Conservation (phyloP, 2,329 filamentous ascomycete genomes). For the Penicillium sp. region DNA sequence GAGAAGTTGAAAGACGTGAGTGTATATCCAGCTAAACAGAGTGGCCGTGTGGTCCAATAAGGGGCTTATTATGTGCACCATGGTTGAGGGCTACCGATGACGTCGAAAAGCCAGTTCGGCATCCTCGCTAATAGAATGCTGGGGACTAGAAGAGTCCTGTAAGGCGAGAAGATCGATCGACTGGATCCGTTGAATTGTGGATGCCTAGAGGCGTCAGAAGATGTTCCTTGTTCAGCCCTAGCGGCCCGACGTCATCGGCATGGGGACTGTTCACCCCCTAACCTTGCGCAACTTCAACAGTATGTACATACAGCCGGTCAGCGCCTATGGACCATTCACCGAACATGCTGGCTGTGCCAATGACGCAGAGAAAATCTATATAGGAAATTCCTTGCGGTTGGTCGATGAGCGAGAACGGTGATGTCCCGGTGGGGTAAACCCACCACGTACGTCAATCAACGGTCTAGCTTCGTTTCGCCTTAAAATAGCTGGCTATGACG, state of each 20-base stretch:
- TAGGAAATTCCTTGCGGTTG: too few relatives aligned
- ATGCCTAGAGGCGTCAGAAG: background rate
- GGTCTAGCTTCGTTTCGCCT: background rate
- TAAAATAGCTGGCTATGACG: slow-evolving; percentile 7
- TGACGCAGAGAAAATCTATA: too few relatives aligned
- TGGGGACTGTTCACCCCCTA: background rate
- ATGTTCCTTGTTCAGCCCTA: background rate
- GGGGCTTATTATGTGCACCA: background rate
- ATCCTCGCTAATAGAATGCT: background rate
- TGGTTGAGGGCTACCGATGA: background rate
- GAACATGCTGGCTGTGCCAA: too few relatives aligned
- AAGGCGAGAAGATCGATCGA: background rate
- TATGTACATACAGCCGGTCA: too few relatives aligned
- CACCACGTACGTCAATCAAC: background rate
- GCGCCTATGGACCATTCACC: too few relatives aligned
- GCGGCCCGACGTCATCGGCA: background rate
- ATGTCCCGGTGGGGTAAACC: background rate
- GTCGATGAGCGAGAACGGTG: too few relatives aligned
- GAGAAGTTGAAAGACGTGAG: background rate
- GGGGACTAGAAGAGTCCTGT: background rate
- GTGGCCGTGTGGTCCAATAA: background rate
- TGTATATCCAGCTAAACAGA: background rate
- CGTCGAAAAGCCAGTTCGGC: background rate
- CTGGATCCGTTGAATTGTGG: background rate
- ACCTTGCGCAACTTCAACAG: too few relatives aligned